Percentiles rank a stretch among this genome's conserved stretches.
Evolutionary conservation across 176 grass and related monocot genomes (phyloP).

Genomic region (Ensete ventricosum): DNA sequence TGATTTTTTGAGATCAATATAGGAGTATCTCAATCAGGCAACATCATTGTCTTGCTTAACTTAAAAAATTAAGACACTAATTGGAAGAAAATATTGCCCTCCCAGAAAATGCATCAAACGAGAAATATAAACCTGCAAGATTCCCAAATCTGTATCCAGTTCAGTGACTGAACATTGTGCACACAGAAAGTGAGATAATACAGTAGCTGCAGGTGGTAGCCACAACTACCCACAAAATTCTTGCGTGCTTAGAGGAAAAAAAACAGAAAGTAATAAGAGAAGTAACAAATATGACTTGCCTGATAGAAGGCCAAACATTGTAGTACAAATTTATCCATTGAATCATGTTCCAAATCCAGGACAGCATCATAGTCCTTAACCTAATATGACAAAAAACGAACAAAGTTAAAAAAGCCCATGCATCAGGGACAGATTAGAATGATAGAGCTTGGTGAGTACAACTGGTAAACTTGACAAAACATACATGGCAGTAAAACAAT

Average conservation of each 20-base stretch:
- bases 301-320: slow-evolving; percentile 97
- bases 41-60: no score
- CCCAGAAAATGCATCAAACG: no score
- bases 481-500: not conserved
- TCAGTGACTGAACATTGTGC: not conserved
- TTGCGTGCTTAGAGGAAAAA: no score
- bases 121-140: no score
- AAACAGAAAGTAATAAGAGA: not conserved
- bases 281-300: slow-evolving; percentile 30
- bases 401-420: not conserved
- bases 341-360: slow-evolving; percentile 94
- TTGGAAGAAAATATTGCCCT: no score
- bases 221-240: no score
- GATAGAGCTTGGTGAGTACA: not conserved
- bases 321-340: slow-evolving; percentile 96
- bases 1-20: not conserved
- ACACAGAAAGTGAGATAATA: not conserved
- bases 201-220: not conserved
- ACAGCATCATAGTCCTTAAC: slow-evolving; percentile 91
- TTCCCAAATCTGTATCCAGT: no score
- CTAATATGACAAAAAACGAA: slow-evolving; percentile 32
- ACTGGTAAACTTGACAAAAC: not conserved
- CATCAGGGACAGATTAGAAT: not conserved
- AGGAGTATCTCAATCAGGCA: not conserved
- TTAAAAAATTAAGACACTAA: no score